phyloP scores from a whole-genome alignment of 2,329 filamentous ascomycete species.

The Ascochyta koolunga region DNA sequence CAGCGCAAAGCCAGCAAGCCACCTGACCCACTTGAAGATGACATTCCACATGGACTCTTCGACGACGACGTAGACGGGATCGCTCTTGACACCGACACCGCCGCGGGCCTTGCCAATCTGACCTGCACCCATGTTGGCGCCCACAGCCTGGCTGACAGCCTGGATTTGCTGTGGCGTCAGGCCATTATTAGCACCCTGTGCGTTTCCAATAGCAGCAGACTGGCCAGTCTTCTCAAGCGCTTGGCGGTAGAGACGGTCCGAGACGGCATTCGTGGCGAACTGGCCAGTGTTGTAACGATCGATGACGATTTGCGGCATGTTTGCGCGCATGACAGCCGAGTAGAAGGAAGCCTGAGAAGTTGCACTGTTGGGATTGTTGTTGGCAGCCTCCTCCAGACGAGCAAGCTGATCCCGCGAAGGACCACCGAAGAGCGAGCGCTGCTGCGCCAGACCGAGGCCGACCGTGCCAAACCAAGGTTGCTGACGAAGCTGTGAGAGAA shows the following conservation, averaged over 20 bases:
- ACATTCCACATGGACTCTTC: constrained; percentile 82
- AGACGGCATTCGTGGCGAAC: constrained; percentile 79
- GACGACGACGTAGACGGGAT: constrained; percentile 93
- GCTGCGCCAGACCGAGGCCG: constrained; percentile 51
- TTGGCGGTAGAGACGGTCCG: constrained; percentile 79
- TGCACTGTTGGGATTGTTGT: constrained; percentile 86
- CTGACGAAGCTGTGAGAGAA: constrained; percentile 38
- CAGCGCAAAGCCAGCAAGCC: constrained; percentile 77
- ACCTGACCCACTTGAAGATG: constrained; percentile 92
- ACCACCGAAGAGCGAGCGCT: constrained; percentile 54
- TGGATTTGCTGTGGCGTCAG: constrained; percentile 70
- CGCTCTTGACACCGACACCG: constrained; percentile 75
- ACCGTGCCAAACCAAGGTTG: constrained; percentile 40
- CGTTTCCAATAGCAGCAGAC: constrained; percentile 42
- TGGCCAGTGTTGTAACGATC: constrained; percentile 86
- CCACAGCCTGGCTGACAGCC: constrained; percentile 81
- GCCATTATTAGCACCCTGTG: constrained; percentile 22
- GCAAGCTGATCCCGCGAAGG: constrained; percentile 70
- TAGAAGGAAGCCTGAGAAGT: constrained; percentile 94
- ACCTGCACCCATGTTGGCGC: constrained; percentile 71
- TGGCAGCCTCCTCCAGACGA: constrained; percentile 87
- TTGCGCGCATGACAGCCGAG: constrained; percentile 84
- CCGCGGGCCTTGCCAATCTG: constrained; percentile 64
- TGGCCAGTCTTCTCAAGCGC: constrained; percentile 70
- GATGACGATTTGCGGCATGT: constrained; percentile 91